Conservation (phyloP, 1,139 yeast genomes). For the Kurtzmaniella quercitrusa region DNA sequence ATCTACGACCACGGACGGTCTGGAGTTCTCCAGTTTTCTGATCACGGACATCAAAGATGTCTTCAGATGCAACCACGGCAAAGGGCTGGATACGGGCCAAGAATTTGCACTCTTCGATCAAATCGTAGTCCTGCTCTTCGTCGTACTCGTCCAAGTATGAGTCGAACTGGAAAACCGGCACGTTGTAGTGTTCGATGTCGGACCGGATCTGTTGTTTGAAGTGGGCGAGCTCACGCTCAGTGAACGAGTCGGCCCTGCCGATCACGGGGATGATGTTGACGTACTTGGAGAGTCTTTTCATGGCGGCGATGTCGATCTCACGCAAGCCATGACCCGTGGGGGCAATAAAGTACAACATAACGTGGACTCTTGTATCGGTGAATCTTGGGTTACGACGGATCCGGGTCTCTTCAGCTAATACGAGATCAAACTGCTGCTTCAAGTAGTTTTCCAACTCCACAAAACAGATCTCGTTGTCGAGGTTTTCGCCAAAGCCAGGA, state of each 20-base stretch:
- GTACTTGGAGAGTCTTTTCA: conserved; percentile 70
- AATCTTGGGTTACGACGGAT: conserved; percentile 84
- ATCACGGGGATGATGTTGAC: conserved; percentile 89
- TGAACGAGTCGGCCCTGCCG: conserved; percentile 83
- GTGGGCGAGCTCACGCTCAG: conserved; percentile 61
- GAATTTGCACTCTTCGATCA: conserved; percentile 75
- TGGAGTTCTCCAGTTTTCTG: conserved; percentile 48
- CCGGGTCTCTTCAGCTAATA: conserved; percentile 85
- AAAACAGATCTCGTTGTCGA: conserved; percentile 63
- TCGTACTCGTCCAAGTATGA: conserved; percentile 41
- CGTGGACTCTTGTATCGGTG: conserved; percentile 73
- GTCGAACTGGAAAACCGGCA: conserved; percentile 81
- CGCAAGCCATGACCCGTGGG: conserved; percentile 78
- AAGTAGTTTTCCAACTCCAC: conserved; percentile 68
- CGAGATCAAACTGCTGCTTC: conserved; percentile 89
- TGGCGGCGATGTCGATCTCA: conserved; percentile 71
- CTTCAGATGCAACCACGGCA: conserved; percentile 77
- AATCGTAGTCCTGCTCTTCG: conserved; percentile 64
- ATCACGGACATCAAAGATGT: conserved; percentile 47
- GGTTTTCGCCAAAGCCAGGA: conserved; percentile 74
- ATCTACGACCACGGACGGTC: conserved; percentile 71
- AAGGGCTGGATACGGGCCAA: conserved; percentile 79
- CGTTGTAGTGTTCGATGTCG: conserved; percentile 71
- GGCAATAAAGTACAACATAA: conserved; percentile 63
- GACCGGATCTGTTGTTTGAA: conserved; percentile 55